These are phyloP conservation scores for Tolypocladium sp. DNA, from an alignment of 2,329 filamentous ascomycete genomes.

Conservation along the genomic window DNA sequence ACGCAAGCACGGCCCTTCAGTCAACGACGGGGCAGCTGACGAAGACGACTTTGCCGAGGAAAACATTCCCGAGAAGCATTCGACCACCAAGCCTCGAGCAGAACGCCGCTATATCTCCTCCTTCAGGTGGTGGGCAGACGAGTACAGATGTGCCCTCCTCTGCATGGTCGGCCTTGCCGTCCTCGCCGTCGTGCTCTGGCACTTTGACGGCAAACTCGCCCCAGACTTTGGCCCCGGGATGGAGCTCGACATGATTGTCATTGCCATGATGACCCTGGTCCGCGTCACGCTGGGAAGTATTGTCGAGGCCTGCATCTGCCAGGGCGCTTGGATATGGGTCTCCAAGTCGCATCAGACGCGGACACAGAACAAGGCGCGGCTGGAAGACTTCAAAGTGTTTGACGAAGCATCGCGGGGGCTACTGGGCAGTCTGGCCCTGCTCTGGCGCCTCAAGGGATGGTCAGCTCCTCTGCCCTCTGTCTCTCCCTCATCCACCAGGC, in stretches of 20 bases:
- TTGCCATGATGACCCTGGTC: conserved; percentile 27
- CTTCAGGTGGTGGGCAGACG: conserved; percentile 25
- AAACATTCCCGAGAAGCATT: neutral
- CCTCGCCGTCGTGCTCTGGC: conserved; percentile 18
- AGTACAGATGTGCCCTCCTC: conserved; percentile 22
- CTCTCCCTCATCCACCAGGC: neutral
- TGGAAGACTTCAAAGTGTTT: conserved; percentile 29
- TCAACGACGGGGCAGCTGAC: neutral
- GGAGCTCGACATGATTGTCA: conserved; percentile 23
- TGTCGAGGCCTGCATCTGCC: conserved; percentile 25
- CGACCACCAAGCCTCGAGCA: neutral
- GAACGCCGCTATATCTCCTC: conserved; percentile 10
- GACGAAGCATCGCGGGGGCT: conserved; percentile 27
- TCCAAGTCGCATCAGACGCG: conserved; percentile 21
- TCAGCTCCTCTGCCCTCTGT: conserved; percentile 6
- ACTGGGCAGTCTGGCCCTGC: conserved; percentile 21
- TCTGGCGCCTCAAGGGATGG: conserved; percentile 26
- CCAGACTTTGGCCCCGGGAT: conserved; percentile 18
- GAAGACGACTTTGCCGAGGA: neutral
- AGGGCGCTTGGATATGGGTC: conserved; percentile 31
- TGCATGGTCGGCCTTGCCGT: conserved; percentile 16
- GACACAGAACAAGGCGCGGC: conserved; percentile 18
- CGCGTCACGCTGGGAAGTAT: conserved; percentile 24
- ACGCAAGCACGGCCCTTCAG: neutral
- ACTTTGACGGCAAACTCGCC: conserved; percentile 19